These are phyloP conservation scores for Xylariaceae sp. DNA, from an alignment of 2,329 filamentous ascomycete genomes.

Conservation along the genomic window DNA sequence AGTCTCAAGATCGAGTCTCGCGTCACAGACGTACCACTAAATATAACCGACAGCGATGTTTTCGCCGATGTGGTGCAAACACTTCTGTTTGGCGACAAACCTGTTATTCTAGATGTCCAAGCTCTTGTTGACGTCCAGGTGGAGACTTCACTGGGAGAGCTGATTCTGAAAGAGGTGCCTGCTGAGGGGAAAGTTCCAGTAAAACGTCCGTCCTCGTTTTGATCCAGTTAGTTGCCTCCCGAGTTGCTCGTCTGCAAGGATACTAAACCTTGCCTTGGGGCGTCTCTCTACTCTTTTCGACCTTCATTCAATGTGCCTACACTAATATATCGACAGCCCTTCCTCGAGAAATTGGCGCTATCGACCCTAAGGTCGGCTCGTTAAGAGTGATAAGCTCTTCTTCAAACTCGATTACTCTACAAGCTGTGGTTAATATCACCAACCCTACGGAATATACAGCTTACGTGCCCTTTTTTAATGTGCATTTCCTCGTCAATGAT, in stretches of 20 bases:
- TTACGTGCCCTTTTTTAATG: conserved; percentile 71
- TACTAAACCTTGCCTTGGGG: conserved; percentile 19
- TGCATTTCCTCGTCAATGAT: conserved; percentile 70
- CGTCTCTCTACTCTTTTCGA: conserved; percentile 19
- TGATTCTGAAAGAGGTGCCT: conserved; percentile 79
- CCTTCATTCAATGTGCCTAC: conserved; percentile 11
- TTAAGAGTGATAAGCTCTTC: conserved; percentile 71
- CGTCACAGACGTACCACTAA: conserved; percentile 73
- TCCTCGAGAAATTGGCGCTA: conserved; percentile 46
- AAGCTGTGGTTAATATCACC: conserved; percentile 73
- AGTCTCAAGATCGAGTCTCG: conserved; percentile 69
- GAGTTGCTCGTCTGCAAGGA: conserved; percentile 23
- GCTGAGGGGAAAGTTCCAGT: conserved; percentile 81
- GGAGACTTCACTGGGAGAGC: conserved; percentile 72
- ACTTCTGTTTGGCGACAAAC: conserved; percentile 68
- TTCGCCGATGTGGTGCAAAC: conserved; percentile 78
- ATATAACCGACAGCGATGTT: conserved; percentile 74
- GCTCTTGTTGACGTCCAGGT: conserved; percentile 81
- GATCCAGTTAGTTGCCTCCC: conserved; percentile 39
- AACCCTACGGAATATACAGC: conserved; percentile 89
- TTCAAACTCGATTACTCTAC: conserved; percentile 63
- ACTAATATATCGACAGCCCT: conserved; percentile 51
- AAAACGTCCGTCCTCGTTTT: conserved; percentile 77
- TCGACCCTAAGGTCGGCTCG: conserved; percentile 63
- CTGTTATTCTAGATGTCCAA: conserved; percentile 68